A percentile compares a stretch with the other conserved stretches of the same genome.
Conservation (phyloP, 331 rosid species). For the Quercus tomentella region DNA sequence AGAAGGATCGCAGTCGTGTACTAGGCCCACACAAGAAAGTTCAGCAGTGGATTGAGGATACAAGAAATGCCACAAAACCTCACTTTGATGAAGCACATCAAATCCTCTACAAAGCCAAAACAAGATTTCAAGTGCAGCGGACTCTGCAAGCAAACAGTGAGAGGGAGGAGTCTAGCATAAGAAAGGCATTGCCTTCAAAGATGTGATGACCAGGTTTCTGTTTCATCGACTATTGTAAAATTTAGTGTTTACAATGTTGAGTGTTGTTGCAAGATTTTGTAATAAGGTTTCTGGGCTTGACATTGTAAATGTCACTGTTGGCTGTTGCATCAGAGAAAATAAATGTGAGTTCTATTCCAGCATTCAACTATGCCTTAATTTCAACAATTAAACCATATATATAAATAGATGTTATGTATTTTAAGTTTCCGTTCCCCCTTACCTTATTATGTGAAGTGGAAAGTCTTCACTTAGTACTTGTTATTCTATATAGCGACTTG, state of each 20-base stretch:
- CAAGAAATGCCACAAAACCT: conserved; percentile 68
- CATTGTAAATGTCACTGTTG: background rate
- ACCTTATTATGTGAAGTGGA: too few relatives aligned
- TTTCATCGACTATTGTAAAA: background rate
- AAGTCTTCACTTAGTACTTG: too few relatives aligned
- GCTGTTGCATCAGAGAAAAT: background rate
- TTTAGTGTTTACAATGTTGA: background rate
- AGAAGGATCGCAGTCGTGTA: conserved; percentile 53
- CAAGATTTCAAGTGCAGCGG: conserved; percentile 33
- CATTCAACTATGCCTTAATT: too few relatives aligned
- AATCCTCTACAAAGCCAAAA: conserved; percentile 45
- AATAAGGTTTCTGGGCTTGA: background rate
- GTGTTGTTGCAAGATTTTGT: background rate
- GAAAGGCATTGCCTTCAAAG: conserved; percentile 25
- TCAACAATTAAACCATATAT: too few relatives aligned
- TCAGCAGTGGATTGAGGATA: conserved; percentile 77
- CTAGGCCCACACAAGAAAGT: conserved; percentile 82
- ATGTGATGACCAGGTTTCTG: conserved; percentile 17
- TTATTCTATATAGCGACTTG: too few relatives aligned
- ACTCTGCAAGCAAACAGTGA: background rate
- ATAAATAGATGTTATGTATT: too few relatives aligned
- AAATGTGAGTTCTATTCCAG: too few relatives aligned
- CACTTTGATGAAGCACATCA: conserved; percentile 77
- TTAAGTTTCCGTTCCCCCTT: too few relatives aligned
- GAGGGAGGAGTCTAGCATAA: conserved; percentile 10